Base-by-base conservation (phyloP, 2,329 filamentous ascomycete genomes). In the Ophiosphaerella herpotricha region DNA sequence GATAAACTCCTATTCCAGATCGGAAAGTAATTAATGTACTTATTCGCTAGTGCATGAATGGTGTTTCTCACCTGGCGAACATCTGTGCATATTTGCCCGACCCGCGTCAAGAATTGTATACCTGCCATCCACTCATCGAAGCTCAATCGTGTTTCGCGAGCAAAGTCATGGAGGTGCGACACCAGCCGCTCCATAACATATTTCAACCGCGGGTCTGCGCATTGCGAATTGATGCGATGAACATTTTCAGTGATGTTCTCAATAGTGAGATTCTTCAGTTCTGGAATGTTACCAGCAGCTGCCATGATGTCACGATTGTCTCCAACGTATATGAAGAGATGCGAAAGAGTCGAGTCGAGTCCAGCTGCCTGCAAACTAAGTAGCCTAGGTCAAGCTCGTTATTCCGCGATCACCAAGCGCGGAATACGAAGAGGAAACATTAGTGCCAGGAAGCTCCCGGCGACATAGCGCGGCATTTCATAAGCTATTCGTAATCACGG, bases 231-330 rank as follows among this genome's bases (percentile, higher is more conserved):
- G 73, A 91, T 90, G 39, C 80, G 78, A 66, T 87, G 80, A 29
- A 87, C 85, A 65, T 91, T 91, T 43, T 87, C 83, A 46, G 89
- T 91, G 72, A 91, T 91, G 73, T 91, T 91, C 66, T 90, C 87
- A 58, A 87, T 87, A 1, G 86, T 91, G 32, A 91, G 78, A 73
- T 91, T 85, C 67, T 87, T 86, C 50, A 60, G 57, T 9, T 49
- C 48, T 7, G 57, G 57, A 13, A 60, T 46, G 13, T 32, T 36
- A 24, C 24, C 41, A 11, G 42, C 29, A 14, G 47, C 32, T 12
- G 50, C 23, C 50, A 49, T 53, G 36, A 12, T 53, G 46, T 36
- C 8, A 5, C 14, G 23, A 39, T 39, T 39, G 14, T 5, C 13
- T 23, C 11, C 9, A 39, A 21, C 16, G 13, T 13, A 18, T 23